These are phyloP conservation scores for Verticillium tricorpus DNA, from an alignment of 2,329 filamentous ascomycete species.

Conservation along the genomic window DNA sequence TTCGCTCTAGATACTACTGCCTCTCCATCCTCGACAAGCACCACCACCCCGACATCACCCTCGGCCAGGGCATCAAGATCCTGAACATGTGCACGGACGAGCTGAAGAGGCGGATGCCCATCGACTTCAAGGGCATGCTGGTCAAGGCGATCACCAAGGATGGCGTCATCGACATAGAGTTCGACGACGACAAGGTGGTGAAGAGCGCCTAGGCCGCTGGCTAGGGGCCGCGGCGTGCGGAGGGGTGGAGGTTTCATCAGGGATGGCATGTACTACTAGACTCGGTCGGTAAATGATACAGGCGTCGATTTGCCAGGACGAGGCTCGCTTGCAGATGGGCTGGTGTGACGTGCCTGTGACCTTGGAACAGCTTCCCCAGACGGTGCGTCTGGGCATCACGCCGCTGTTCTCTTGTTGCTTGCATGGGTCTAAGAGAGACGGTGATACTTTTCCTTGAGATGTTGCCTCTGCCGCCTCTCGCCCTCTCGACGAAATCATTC, in stretches of 20 bases:
- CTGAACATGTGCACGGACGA: slow-evolving; percentile 94
- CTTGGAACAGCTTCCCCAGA: background rate
- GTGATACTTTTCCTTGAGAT: too few relatives aligned
- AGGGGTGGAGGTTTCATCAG: slow-evolving; percentile 9
- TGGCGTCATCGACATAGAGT: slow-evolving; percentile 79
- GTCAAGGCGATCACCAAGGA: slow-evolving; percentile 97
- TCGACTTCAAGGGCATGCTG: slow-evolving; percentile 96
- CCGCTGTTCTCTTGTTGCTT: too few relatives aligned
- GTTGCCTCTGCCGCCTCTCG: too few relatives aligned
- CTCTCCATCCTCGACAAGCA: slow-evolving; percentile 97
- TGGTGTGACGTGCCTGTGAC: background rate
- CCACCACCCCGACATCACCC: slow-evolving; percentile 88
- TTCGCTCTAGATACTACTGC: slow-evolving; percentile 78
- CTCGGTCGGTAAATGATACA: slow-evolving; percentile 14
- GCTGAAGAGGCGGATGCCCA: slow-evolving; percentile 91
- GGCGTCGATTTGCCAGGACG: slow-evolving; percentile 2
- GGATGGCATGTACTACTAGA: slow-evolving; percentile 14
- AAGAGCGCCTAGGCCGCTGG: slow-evolving; percentile 46
- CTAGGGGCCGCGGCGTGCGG: background rate
- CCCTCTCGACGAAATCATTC: too few relatives aligned
- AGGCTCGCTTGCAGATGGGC: background rate
- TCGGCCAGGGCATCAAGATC: slow-evolving; percentile 87
- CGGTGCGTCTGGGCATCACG: too few relatives aligned
- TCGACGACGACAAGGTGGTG: slow-evolving; percentile 74
- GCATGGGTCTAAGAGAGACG: too few relatives aligned